phyloP scores from a whole-genome alignment of 108 stramenopile genomes.

The Cyclotella kingstonii region DNA sequence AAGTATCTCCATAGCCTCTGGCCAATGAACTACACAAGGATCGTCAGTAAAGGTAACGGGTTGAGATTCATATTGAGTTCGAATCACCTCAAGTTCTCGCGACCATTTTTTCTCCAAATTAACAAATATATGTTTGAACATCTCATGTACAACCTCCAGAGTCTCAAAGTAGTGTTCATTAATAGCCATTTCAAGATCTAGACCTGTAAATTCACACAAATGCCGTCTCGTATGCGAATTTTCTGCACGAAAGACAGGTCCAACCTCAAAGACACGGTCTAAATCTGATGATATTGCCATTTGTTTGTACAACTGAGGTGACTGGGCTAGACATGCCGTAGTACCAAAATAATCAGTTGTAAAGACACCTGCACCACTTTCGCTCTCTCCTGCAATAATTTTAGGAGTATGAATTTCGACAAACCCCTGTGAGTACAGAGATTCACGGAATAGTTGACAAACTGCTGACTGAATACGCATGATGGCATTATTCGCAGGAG shows the following conservation, averaged over 20 bases:
- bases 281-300: constrained; percentile 97
- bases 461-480: constrained; percentile 90
- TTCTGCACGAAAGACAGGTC: constrained; percentile 97
- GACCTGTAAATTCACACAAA: constrained; percentile 95
- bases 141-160: constrained; percentile 82
- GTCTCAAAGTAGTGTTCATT: constrained; percentile 96
- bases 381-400: constrained; percentile 93
- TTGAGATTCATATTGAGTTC: constrained; percentile 90
- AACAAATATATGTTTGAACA: constrained; percentile 95
- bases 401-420: constrained; percentile 96
- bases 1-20: constrained; percentile 92
- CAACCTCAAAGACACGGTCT: constrained; percentile 92
- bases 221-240: constrained; percentile 93
- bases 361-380: constrained; percentile 95
- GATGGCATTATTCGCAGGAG: constrained; percentile 95
- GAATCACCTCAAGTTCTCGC: constrained; percentile 82
- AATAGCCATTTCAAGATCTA: constrained; percentile 97
- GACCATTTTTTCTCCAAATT: constrained; percentile 83
- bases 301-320: constrained; percentile 98
- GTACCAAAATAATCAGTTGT: constrained; percentile 96
- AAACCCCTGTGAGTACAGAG: constrained; percentile 89
- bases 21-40: constrained; percentile 95
- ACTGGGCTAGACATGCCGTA: constrained; percentile 95
- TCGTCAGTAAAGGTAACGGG: constrained; percentile 91
- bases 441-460: constrained; percentile 90